phyloP scores from a whole-genome alignment of 768 basidiomycete genomes.

The Amanita rubescens region DNA sequence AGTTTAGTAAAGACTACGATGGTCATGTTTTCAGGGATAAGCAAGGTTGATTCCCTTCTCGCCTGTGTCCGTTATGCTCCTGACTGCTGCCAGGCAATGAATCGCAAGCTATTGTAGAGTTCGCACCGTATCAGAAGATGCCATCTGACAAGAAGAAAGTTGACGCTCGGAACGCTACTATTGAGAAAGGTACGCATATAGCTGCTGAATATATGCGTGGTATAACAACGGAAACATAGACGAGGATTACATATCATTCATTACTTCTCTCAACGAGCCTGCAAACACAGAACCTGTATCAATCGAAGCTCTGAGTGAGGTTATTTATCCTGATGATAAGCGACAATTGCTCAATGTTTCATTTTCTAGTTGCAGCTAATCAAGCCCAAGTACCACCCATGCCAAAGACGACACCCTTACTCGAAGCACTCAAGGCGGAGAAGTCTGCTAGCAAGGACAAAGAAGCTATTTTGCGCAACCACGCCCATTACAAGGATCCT shows the following conservation, averaged over 20 bases:
- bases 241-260: constrained; percentile 77
- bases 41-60: constrained; percentile 45
- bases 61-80: not conserved
- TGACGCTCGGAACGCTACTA: constrained; percentile 79
- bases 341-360: not conserved
- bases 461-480: constrained; percentile 62
- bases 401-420: constrained; percentile 83
- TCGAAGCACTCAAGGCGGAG: constrained; percentile 89
- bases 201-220: not conserved
- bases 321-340: not conserved
- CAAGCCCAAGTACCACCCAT: constrained; percentile 51
- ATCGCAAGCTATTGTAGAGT: constrained; percentile 86
- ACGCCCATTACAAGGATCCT: constrained; percentile 62
- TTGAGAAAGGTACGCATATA: constrained; percentile 66
- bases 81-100: constrained; percentile 63
- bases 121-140: constrained; percentile 85
- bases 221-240: constrained; percentile 34
- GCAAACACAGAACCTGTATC: constrained; percentile 47
- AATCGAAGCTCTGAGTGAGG: constrained; percentile 56
- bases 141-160: constrained; percentile 68
- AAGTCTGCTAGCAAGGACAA: constrained; percentile 67
- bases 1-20: constrained; percentile 80
- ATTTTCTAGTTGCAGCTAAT: constrained; percentile 51
- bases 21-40: constrained; percentile 91
- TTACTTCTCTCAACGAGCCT: constrained; percentile 58